phyloP scores from a whole-genome alignment of 2,329 filamentous ascomycete genomes.

The Claviceps cyperi region DNA sequence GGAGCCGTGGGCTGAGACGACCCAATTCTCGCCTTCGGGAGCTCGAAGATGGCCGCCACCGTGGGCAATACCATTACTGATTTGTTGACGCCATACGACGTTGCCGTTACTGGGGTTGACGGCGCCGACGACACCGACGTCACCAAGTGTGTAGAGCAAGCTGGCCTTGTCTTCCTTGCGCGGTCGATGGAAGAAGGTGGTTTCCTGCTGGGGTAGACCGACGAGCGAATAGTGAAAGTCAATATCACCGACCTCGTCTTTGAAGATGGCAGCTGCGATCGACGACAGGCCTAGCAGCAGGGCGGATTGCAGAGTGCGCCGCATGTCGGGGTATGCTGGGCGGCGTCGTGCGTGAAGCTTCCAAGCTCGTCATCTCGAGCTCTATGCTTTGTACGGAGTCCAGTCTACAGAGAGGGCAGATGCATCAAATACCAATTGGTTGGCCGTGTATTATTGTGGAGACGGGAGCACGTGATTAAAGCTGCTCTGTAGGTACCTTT shows the following conservation, averaged over 20 bases:
- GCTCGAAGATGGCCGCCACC: conserved; percentile 46
- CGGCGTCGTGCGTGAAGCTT: conserved; percentile 5
- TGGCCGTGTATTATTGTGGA: too few relatives aligned
- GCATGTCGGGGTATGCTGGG: conserved; percentile 15
- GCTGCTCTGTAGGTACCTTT: too few relatives aligned
- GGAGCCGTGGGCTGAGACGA: conserved; percentile 58
- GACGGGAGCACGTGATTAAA: too few relatives aligned
- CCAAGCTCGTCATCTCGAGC: not conserved
- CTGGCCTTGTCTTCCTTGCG: conserved; percentile 69
- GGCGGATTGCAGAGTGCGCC: conserved; percentile 21
- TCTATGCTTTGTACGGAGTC: not conserved
- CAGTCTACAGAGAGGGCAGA: too few relatives aligned
- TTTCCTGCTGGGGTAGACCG: conserved; percentile 64
- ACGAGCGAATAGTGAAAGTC: conserved; percentile 89
- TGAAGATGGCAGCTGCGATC: conserved; percentile 53
- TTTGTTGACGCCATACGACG: conserved; percentile 71
- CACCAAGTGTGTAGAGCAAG: conserved; percentile 80
- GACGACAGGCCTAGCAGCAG: conserved; percentile 25
- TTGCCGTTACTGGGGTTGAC: conserved; percentile 77
- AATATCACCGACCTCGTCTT: conserved; percentile 79
- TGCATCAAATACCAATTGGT: too few relatives aligned
- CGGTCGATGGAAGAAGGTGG: conserved; percentile 91
- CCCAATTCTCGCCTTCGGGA: conserved; percentile 63
- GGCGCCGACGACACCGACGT: conserved; percentile 70
- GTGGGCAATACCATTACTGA: conserved; percentile 37